These are phyloP conservation scores for Colletotrichum tamarilloi DNA, from an alignment of 2,329 filamentous ascomycete genomes.

Conservation along the genomic window DNA sequence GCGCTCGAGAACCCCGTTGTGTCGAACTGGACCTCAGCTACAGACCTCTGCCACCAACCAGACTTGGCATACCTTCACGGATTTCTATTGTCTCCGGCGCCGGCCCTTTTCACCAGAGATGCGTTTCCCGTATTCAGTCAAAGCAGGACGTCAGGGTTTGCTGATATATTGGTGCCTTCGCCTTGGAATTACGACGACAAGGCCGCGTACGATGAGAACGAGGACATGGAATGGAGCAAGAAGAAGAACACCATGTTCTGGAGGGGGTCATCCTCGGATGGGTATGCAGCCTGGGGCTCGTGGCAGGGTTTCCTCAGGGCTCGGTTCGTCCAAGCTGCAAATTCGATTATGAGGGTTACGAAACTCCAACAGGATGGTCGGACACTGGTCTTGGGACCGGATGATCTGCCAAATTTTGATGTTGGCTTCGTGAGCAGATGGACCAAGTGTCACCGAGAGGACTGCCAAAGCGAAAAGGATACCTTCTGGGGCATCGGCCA, in stretches of 20 bases:
- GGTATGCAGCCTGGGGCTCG: conserved; percentile 57
- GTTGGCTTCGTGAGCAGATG: conserved; percentile 54
- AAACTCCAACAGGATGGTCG: conserved; percentile 25
- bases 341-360: conserved; percentile 39
- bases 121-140: conserved; percentile 68
- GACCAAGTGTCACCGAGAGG: conserved; percentile 44
- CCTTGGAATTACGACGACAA: conserved; percentile 49
- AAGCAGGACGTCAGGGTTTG: conserved; percentile 64
- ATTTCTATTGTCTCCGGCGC: conserved; percentile 57
- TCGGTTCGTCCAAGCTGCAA: conserved; percentile 66
- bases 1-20: conserved; percentile 48
- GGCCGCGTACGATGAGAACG: conserved; percentile 49
- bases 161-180: conserved; percentile 59
- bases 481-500: conserved; percentile 45
- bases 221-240: conserved; percentile 56
- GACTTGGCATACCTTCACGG: conserved; percentile 62
- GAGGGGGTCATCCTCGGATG: conserved; percentile 65
- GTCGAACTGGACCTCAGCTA: conserved; percentile 40
- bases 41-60: conserved; percentile 62
- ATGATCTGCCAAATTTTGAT: conserved; percentile 38
- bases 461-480: conserved; percentile 45
- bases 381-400: not conserved
- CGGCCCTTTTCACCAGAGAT: conserved; percentile 42
- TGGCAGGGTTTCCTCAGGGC: conserved; percentile 71
- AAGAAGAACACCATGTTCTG: conserved; percentile 64